Conservation (phyloP, 495 filamentous ascomycete genomes). For the Parachaetomium inaequale region DNA sequence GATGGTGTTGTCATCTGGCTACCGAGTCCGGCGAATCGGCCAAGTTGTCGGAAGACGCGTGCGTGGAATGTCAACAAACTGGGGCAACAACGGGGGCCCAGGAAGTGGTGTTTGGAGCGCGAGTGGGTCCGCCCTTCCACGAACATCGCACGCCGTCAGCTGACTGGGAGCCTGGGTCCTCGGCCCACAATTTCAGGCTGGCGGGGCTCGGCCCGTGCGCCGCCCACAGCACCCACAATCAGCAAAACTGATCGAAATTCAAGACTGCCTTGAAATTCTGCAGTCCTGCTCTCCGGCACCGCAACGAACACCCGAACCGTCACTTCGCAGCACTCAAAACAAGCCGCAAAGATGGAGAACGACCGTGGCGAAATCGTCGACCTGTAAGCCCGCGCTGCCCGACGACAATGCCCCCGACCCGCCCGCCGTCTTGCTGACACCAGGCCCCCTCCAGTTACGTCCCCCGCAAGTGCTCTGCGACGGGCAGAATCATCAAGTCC, state of each 20-base stretch:
- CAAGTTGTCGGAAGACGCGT: too few relatives aligned
- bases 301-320: slow-evolving; percentile 29
- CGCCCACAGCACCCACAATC: slow-evolving; percentile 34
- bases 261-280: slow-evolving; percentile 30
- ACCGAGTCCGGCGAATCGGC: too few relatives aligned
- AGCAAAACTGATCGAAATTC: slow-evolving; percentile 34
- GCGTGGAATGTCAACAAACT: slow-evolving; percentile 9
- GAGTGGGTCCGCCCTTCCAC: neutral
- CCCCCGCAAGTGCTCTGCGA: slow-evolving; percentile 95
- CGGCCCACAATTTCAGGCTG: neutral
- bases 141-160: slow-evolving; percentile 29
- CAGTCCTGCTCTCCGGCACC: slow-evolving; percentile 30
- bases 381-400: slow-evolving; percentile 58
- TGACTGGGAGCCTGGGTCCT: slow-evolving; percentile 8
- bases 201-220: slow-evolving; percentile 17
- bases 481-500: slow-evolving; percentile 98
- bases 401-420: slow-evolving; percentile 9
- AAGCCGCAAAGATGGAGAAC: slow-evolving; percentile 42
- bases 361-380: slow-evolving; percentile 88
- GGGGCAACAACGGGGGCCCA: neutral
- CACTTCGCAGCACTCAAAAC: slow-evolving; percentile 27
- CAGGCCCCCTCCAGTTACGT: slow-evolving; percentile 67
- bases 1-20: neutral
- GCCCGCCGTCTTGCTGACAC: slow-evolving; percentile 15
- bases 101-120: too few relatives aligned